Conservation (phyloP, 2,329 filamentous ascomycete genomes). For the Colletotrichum phormii region DNA sequence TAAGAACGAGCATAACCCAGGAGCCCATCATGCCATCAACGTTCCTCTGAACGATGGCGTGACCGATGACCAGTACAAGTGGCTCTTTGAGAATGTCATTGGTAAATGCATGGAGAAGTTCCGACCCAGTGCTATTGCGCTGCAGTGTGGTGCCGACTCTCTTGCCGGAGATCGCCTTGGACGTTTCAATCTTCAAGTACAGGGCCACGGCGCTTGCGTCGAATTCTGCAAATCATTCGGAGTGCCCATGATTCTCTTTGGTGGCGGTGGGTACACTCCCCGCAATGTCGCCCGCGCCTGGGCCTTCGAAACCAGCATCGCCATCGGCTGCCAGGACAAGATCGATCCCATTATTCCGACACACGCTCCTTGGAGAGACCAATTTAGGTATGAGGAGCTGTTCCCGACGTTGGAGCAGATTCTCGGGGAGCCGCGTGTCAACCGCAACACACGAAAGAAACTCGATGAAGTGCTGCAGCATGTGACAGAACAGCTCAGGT, state of each 20-base stretch:
- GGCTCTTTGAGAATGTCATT: constrained; percentile 86
- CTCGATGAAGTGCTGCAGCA: constrained; percentile 79
- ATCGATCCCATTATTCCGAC: constrained; percentile 80
- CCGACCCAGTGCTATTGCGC: constrained; percentile 88
- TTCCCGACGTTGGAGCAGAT: constrained; percentile 87
- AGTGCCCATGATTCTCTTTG: constrained; percentile 88
- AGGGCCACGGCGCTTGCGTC: constrained; percentile 92
- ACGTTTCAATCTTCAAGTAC: constrained; percentile 96
- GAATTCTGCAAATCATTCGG: constrained; percentile 85
- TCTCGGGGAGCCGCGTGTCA: constrained; percentile 75
- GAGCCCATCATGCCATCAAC: constrained; percentile 90
- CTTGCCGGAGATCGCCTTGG: constrained; percentile 93
- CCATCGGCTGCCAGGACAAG: constrained; percentile 78
- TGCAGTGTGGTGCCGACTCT: constrained; percentile 96
- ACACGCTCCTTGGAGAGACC: constrained; percentile 86
- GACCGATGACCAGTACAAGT: constrained; percentile 88
- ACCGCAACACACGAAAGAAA: constrained; percentile 83
- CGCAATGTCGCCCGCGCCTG: constrained; percentile 96
- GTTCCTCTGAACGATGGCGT: constrained; percentile 92
- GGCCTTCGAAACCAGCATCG: constrained; percentile 96
- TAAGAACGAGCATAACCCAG: constrained; percentile 83
- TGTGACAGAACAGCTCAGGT: constrained; percentile 86
- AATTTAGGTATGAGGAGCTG: constrained; percentile 84
- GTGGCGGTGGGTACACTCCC: constrained; percentile 95
- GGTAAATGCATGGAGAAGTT: constrained; percentile 83